Evolutionary conservation across 768 basidiomycete species (phyloP), one percentile per base, ranked within the genome.

Genomic region (Leccinum incarnatum): DNA sequence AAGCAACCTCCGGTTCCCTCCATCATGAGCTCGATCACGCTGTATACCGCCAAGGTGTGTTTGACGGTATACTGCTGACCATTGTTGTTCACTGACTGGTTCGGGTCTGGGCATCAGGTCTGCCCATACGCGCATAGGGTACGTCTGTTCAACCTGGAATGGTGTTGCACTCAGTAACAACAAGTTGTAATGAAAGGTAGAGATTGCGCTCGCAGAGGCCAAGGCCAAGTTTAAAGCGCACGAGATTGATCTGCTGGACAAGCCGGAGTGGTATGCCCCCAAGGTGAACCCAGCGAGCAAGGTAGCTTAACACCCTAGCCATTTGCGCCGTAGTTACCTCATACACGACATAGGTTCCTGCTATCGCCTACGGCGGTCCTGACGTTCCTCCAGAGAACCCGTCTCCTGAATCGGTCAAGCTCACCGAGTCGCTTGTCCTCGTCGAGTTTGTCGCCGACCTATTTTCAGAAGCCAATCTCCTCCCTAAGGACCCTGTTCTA

Each of bases 361-460:
- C 84, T 0, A 73, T 88, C 37, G 72, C 83, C 0, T 87, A 84
- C 62, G 86, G 86, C 36, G 86, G 86, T 1, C 84, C 86, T 5
- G 73, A 77, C 14, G 81, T 81, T 19, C 64, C 81, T 23, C 78
- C 83, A 0, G 81, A 83, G 58, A 65, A 76, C 4, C 87, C 88
- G 0, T 85, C 86, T 2, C 78, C 81, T 0, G 83, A 83, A 36
- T 85, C 85, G 9, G 64, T 72, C 51, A 88, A 88, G 67, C 65
- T 89, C 64, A 77, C 83, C 8, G 87, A 89, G 66, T 88, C 86
- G 4, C 81, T 83, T 49, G 75, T 87, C 37, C 81, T 88, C 56
- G 74, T 88, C 54, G 86, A 89, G 67, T 84, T 89, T 72, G 68
- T 88, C 57, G 83, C 83, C 10, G 87, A 88, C 67, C 72, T 87